Evolutionary conservation across 768 basidiomycete genomes (phyloP).

Genomic region (Suillus bovinus): DNA sequence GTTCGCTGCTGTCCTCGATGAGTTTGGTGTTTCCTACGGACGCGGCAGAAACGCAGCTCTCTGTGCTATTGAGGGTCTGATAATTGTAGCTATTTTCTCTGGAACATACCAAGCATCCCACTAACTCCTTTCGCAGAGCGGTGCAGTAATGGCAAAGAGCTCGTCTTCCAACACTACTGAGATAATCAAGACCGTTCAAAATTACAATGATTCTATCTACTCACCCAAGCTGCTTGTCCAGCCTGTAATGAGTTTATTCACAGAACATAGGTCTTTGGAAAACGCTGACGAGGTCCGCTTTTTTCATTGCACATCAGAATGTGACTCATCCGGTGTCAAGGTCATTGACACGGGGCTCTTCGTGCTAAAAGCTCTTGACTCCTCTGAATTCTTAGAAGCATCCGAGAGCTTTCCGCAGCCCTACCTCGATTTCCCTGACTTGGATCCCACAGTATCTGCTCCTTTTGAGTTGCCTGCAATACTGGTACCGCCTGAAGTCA

Average conservation of each 20-base stretch:
- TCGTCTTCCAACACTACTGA: slow-evolving; percentile 60
- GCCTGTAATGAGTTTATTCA: slow-evolving; percentile 56
- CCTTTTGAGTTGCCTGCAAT: slow-evolving; percentile 75
- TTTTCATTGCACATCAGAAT: slow-evolving; percentile 3
- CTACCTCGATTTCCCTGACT: slow-evolving; percentile 50
- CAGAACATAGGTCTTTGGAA: slow-evolving; percentile 42
- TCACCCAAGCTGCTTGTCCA: slow-evolving; percentile 66
- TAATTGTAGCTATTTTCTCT: slow-evolving; percentile 53
- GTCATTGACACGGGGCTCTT: slow-evolving; percentile 72
- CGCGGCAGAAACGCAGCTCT: slow-evolving; percentile 79
- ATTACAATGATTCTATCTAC: slow-evolving; percentile 62
- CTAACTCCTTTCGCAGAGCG: slow-evolving; percentile 49
- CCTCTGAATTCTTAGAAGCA: slow-evolving; percentile 57
- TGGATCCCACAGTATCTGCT: slow-evolving; percentile 38
- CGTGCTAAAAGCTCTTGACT: slow-evolving; percentile 61
- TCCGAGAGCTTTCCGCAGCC: slow-evolving; percentile 64
- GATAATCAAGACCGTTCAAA: slow-evolving; percentile 70
- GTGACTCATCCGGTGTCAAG: slow-evolving; percentile 38
- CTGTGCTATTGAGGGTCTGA: slow-evolving; percentile 79
- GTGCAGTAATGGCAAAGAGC: slow-evolving; percentile 60
- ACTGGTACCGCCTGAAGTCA: slow-evolving; percentile 85
- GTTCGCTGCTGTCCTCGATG: slow-evolving; percentile 84
- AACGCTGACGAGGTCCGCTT: slow-evolving; percentile 60
- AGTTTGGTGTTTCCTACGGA: slow-evolving; percentile 85
- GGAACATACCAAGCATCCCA: background rate